A percentile compares a stretch with the other conserved stretches of the same genome.
Evolutionary conservation across 768 basidiomycete genomes (phyloP).

Genomic region (Psilocybe cubensis): DNA sequence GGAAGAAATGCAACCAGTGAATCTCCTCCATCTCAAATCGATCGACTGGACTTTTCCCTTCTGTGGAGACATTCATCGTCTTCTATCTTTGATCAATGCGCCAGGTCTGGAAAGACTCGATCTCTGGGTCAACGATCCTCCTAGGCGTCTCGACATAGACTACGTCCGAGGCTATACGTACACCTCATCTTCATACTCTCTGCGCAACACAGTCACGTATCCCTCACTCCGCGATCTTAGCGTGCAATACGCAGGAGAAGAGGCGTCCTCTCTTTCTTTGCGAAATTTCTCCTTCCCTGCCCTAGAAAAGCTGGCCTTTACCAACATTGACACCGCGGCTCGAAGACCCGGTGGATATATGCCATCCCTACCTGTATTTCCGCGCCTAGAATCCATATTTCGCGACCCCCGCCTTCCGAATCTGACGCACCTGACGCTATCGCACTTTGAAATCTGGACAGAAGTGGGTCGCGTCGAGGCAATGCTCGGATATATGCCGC

Average conservation of each 20-base stretch:
- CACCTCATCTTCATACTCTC: constrained; percentile 9
- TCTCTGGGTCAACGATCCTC: constrained; percentile 40
- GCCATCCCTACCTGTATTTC: constrained; percentile 35
- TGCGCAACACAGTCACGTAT: constrained; percentile 26
- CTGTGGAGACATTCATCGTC: constrained; percentile 41
- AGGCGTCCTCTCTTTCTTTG: constrained; percentile 38
- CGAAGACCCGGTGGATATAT: constrained; percentile 17
- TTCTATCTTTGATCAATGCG: constrained; percentile 43
- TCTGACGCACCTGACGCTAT: constrained; percentile 54
- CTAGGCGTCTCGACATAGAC: constrained; percentile 12
- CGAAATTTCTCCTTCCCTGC: constrained; percentile 48
- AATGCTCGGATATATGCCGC: constrained; percentile 56
- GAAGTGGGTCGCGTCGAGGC: constrained; percentile 39
- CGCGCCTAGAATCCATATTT: constrained; percentile 55
- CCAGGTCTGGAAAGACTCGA: constrained; percentile 48
- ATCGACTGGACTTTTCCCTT: constrained; percentile 53
- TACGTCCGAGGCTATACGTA: constrained; percentile 18
- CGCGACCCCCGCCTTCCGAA: constrained; percentile 56
- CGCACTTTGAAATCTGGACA: constrained; percentile 44
- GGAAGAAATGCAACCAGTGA: constrained; percentile 28
- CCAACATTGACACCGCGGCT: constrained; percentile 34
- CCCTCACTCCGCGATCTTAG: constrained; percentile 43
- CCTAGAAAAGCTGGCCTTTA: constrained; percentile 48
- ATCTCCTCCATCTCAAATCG: constrained; percentile 41
- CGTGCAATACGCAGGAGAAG: constrained; percentile 44